These are phyloP conservation scores for Bromus sterilis DNA, from an alignment of 176 grass and related monocot species.

Conservation along the genomic window DNA sequence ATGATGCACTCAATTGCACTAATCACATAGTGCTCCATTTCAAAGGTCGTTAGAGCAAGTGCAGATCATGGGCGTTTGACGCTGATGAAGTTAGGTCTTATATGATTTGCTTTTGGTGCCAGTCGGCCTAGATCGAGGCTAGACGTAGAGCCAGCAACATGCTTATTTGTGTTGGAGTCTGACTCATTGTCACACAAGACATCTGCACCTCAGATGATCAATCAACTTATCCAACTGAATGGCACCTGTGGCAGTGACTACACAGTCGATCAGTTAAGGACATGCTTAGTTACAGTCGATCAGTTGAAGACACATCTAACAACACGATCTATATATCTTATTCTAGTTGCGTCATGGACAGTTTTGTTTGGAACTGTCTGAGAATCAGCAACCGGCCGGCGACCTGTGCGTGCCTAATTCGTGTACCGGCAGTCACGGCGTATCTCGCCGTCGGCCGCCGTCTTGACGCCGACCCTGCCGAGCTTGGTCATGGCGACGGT, in stretches of 20 bases:
- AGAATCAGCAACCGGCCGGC: not conserved
- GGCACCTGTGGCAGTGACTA: not conserved
- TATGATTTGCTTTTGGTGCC: not conserved
- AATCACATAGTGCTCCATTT: not conserved
- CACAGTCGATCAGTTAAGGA: not conserved
- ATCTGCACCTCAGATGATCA: not conserved
- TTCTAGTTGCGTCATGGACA: not conserved
- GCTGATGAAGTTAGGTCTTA: not conserved
- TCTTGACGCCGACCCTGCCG: conserved; percentile 55
- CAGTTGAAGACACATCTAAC: not conserved
- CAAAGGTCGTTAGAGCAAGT: not conserved
- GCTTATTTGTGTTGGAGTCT: not conserved
- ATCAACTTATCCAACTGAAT: not conserved
- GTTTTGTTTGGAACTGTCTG: not conserved
- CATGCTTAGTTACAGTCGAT: not conserved
- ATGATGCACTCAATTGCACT: not conserved
- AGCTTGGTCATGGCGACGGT: conserved; percentile 41
- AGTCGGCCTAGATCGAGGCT: not conserved
- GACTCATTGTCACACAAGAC: not conserved
- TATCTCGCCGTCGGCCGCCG: conserved; percentile 54
- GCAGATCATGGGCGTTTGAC: not conserved
- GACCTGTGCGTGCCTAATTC: conserved; percentile 1
- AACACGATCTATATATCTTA: not conserved
- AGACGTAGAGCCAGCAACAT: not conserved
- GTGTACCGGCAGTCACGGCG: conserved; percentile 45